Base-by-base conservation (phyloP, 148 eudicot genomes). In the Limonium bicolor region DNA sequence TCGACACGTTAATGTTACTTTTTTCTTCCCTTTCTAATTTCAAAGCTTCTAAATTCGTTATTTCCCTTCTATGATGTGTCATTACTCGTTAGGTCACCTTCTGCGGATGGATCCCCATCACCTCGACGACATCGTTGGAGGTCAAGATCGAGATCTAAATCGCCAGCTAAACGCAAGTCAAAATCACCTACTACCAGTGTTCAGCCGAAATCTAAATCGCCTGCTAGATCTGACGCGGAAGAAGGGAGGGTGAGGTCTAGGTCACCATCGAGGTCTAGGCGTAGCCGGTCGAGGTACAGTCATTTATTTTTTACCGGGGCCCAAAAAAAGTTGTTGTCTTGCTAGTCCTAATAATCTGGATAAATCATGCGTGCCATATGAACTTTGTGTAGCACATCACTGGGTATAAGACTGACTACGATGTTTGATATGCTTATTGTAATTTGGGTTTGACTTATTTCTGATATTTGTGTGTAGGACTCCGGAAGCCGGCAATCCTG, bases 401-500 rank as follows among this genome's bases (percentile, higher is more conserved):
- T n/a, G n/a, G n/a, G n/a, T n/a, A n/a, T n/a, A n/a, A n/a, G n/a
- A n/a, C n/a, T n/a, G n/a, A n/a, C 0, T 4, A 16, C 11, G 4
- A 10, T 21, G 13, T 22, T 35, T 6, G 20, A n/a, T 27, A 20
- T 24, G 5, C n/a, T 7, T 18, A 18, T 41, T 46, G 35, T 4
- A 40, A 3, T 24, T 51, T 20, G 24, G 11, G 26, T 46, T 28
- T 22, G 11, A 36, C 31, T 3, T 51, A 7, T 51, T 5, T 37
- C 9, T 39, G 6, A 10, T 27, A 32, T 44, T 18, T 53, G 64
- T 54, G 58, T 50, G 40, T 61, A 77, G 79, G 85, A 69, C 76
- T 56, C 67, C 31, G 38, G 71, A 45, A 61, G 68, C 61, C 30
- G 51, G 43, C 37, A 80, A 80, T 55, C 80, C 80, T 34, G 90